Conservation (phyloP, 1,284 basidiomycete genomes). For the Phellopilus nigrolimitatus region DNA sequence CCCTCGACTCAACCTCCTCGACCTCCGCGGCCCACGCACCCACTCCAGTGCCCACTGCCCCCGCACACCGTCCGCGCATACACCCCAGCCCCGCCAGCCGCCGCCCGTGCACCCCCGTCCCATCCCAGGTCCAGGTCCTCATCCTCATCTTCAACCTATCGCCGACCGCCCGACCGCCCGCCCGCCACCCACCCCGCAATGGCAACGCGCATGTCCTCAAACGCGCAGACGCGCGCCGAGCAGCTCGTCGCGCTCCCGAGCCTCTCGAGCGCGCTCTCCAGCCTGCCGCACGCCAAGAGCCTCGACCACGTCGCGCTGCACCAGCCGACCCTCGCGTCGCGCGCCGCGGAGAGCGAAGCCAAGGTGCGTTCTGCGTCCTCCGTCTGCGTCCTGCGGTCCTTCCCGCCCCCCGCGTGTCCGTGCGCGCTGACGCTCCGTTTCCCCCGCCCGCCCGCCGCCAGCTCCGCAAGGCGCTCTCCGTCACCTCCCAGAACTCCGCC, state of each 20-base stretch:
- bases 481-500: constrained; percentile 16
- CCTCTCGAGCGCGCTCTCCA: constrained; percentile 58
- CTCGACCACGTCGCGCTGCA: constrained; percentile 60
- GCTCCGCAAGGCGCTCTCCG: constrained; percentile 19
- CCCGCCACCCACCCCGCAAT: constrained; percentile 2
- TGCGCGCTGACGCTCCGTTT: neutral
- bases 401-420: neutral
- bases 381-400: too few species aligned
- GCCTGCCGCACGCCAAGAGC: constrained; percentile 64
- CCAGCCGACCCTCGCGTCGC: constrained; percentile 60
- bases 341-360: constrained; percentile 65
- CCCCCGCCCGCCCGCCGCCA: neutral
- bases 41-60: too few species aligned
- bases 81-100: neutral
- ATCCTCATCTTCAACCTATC: neutral
- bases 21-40: too few species aligned
- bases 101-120: neutral
- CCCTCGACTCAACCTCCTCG: neutral
- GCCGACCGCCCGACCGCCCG: neutral
- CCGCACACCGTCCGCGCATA: neutral
- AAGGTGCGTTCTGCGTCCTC: constrained; percentile 62
- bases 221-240: constrained; percentile 33
- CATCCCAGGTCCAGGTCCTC: too few species aligned
- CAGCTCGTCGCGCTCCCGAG: constrained; percentile 65
- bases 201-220: constrained; percentile 21